These are phyloP conservation scores for Fusarium citri DNA, from an alignment of 2,329 filamentous ascomycete species.

Conservation along the genomic window DNA sequence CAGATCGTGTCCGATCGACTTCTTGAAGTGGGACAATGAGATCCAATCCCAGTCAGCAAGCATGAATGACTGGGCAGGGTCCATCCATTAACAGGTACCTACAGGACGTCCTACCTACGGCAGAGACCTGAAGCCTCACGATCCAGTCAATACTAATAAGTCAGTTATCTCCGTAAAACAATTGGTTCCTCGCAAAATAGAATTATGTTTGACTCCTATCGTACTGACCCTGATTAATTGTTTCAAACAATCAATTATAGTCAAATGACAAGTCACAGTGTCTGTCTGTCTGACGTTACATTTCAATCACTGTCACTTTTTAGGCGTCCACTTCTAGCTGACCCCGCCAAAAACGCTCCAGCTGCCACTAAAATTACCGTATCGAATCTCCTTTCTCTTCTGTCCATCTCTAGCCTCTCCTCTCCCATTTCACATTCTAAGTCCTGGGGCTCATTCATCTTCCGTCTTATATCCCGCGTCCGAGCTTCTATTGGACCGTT, in stretches of 20 bases:
- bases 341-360: slow-evolving; percentile 22
- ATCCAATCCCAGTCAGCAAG: slow-evolving; percentile 5
- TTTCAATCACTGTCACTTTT: background rate
- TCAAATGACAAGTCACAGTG: slow-evolving; percentile 2
- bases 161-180: background rate
- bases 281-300: slow-evolving; percentile 13
- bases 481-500: slow-evolving; percentile 14
- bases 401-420: background rate
- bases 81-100: background rate
- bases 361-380: background rate
- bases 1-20: slow-evolving; percentile 41
- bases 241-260: background rate
- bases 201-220: background rate
- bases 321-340: background rate
- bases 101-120: too few species aligned
- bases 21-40: slow-evolving; percentile 10
- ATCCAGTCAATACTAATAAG: background rate
- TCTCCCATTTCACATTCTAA: slow-evolving; percentile 1
- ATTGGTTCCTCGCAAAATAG: background rate
- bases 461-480: background rate
- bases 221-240: background rate
- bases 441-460: background rate
- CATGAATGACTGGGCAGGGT: slow-evolving; percentile 1
- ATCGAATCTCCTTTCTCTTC: background rate
- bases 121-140: background rate